Evolutionary conservation across 78 protist species (phyloP), one percentile per base, ranked within the genome.

Genomic region (Fonticula alba): DNA sequence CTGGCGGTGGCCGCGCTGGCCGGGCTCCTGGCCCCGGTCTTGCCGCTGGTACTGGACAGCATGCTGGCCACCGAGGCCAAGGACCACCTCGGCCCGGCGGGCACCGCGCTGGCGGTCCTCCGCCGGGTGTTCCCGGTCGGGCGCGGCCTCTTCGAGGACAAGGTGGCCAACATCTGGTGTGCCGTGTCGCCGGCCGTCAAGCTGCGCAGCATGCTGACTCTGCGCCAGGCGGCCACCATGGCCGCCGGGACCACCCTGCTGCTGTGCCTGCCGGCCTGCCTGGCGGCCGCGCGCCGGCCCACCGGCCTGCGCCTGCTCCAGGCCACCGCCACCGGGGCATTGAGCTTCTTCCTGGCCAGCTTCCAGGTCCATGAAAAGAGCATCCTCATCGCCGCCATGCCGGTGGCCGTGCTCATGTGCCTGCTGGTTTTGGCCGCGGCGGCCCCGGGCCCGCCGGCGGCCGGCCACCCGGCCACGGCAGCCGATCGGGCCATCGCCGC

Each of bases 141-240:
- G 0, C 60, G 97, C 41, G 92, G 92, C 9, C 33, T 89, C 3
- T 92, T 36, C 66, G 97, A 92, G 51, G 97, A 90, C 59, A 89
- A 89, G 69, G 94, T 90, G 3, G 95, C 96, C 33, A 90, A 85
- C 53, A 29, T 89, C 36, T 90, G 96, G 96, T 90, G 96, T 60
- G 40, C 82, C n/a, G 3, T 78, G 29, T 31, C 73, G 7, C 64
- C 54, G 3, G 17, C 65, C 26, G 19, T 88, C 9, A 88, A 88
- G 52, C 20, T 78, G 37, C 55, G 64, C 62, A n/a, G 26, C 0
- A 20, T 32, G 36, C 33, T 81, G 15, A 9, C 71, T n/a, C 51
- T 14, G n/a, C n/a, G n/a, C n/a, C n/a, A 14, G n/a, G 10, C 22
- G 7, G 24, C n/a, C 36, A n/a, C 15, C 5, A 3, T 66, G 19